phyloP scores from a whole-genome alignment of 2,329 filamentous ascomycete species.

The Verticillium tricorpus region DNA sequence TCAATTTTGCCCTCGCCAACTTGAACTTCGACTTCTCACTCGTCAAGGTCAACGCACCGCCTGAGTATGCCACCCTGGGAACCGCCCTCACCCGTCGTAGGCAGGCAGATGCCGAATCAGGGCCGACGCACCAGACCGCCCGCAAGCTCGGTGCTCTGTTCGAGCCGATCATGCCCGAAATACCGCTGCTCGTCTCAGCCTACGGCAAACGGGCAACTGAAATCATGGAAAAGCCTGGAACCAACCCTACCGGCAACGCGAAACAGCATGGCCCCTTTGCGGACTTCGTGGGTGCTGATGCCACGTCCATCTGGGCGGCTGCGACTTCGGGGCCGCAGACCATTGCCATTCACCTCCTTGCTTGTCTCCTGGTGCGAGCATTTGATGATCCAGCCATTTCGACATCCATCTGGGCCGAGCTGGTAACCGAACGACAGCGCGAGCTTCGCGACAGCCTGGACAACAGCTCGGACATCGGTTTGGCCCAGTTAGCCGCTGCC shows the following conservation, averaged over 20 bases:
- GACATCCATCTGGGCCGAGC: conserved; percentile 25
- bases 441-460: background rate
- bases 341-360: conserved; percentile 25
- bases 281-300: conserved; percentile 19
- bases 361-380: conserved; percentile 24
- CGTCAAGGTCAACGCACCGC: conserved; percentile 32
- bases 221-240: conserved; percentile 15
- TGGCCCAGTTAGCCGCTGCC: background rate
- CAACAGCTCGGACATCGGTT: background rate
- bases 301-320: conserved; percentile 16
- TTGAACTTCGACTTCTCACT: conserved; percentile 39
- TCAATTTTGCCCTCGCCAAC: background rate
- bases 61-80: conserved; percentile 28
- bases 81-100: conserved; percentile 21
- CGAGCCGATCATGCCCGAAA: conserved; percentile 22
- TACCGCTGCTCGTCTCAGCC: conserved; percentile 24
- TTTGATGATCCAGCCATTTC: conserved; percentile 19
- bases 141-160: conserved; percentile 35
- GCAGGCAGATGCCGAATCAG: conserved; percentile 30
- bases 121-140: conserved; percentile 29
- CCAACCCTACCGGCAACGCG: conserved; percentile 1
- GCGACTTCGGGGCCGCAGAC: conserved; percentile 21
- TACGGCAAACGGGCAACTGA: conserved; percentile 28
- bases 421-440: conserved; percentile 13
- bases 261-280: conserved; percentile 16